Conservation (phyloP, 1,139 yeast genomes). For the Suhomyces ambrosiae region DNA sequence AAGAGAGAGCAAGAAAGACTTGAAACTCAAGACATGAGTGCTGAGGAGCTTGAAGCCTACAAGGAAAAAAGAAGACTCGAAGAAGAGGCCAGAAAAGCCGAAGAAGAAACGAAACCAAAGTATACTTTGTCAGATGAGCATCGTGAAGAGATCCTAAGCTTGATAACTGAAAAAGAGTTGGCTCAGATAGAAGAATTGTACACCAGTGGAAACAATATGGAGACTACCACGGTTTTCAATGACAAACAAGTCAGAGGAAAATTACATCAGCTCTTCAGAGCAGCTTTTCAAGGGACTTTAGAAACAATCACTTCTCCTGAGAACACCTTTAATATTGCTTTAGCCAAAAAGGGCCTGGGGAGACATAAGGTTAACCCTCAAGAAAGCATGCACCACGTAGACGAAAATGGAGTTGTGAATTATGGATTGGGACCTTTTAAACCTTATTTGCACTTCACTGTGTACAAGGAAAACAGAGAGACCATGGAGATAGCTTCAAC, state of each 20-base stretch:
- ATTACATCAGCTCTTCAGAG: slow-evolving; percentile 75
- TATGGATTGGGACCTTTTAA: slow-evolving; percentile 71
- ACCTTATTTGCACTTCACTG: slow-evolving; percentile 71
- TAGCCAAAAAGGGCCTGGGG: slow-evolving; percentile 38
- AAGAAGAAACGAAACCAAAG: slow-evolving; percentile 34
- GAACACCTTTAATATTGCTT: slow-evolving; percentile 63
- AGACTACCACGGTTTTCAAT: slow-evolving; percentile 57
- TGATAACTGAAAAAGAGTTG: slow-evolving; percentile 63
- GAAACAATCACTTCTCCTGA: slow-evolving; percentile 77
- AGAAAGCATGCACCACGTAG: slow-evolving; percentile 53
- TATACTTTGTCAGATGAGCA: slow-evolving; percentile 51
- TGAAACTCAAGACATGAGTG: slow-evolving; percentile 37
- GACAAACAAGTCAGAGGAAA: slow-evolving; percentile 74
- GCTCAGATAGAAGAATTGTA: slow-evolving; percentile 56
- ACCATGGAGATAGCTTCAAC: slow-evolving; percentile 92
- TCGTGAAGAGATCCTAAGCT: slow-evolving; percentile 47
- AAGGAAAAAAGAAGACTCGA: slow-evolving; percentile 31
- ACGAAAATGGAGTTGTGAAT: slow-evolving; percentile 48
- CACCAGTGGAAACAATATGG: slow-evolving; percentile 58
- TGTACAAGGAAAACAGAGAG: slow-evolving; percentile 93
- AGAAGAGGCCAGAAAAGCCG: slow-evolving; percentile 25
- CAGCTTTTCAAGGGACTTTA: slow-evolving; percentile 69
- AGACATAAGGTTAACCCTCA: slow-evolving; percentile 27
- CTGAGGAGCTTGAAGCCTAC: slow-evolving; percentile 38
- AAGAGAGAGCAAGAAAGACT: slow-evolving; percentile 43